phyloP scores from a whole-genome alignment of 371 early-diverging fungal genomes.

The Mucor sp. region DNA sequence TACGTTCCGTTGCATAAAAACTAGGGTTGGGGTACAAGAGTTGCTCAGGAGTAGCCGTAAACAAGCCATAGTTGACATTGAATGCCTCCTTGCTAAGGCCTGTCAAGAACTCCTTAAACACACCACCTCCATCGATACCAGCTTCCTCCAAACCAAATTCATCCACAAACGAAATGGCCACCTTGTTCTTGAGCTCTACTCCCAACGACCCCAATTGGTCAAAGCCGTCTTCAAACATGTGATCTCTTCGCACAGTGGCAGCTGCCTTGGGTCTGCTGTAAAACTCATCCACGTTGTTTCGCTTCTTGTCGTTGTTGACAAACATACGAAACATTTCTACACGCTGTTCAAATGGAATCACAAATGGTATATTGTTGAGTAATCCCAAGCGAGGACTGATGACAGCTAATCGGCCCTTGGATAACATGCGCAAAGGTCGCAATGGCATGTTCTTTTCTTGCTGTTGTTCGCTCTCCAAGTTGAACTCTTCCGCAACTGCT shows the following conservation, averaged over 20 bases:
- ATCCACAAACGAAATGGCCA: slow-evolving; percentile 86
- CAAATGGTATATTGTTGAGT: slow-evolving; percentile 85
- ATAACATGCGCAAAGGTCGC: slow-evolving; percentile 15
- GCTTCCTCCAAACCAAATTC: slow-evolving; percentile 86
- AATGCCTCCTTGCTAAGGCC: slow-evolving; percentile 83
- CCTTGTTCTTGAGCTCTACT: slow-evolving; percentile 65
- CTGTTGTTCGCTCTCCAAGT: slow-evolving; percentile 31
- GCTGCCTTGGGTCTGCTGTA: slow-evolving; percentile 25
- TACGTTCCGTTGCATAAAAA: slow-evolving; percentile 55
- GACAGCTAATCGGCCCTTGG: slow-evolving; percentile 43
- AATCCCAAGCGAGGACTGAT: slow-evolving; percentile 72
- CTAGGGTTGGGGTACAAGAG: slow-evolving; percentile 82
- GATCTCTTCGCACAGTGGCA: slow-evolving; percentile 67
- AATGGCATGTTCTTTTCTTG: slow-evolving; percentile 13
- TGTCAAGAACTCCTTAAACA: slow-evolving; percentile 82
- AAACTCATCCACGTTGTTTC: slow-evolving; percentile 27
- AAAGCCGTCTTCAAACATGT: slow-evolving; percentile 91
- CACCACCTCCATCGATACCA: slow-evolving; percentile 94
- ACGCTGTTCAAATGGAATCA: slow-evolving; percentile 87
- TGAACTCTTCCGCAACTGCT: slow-evolving; percentile 61
- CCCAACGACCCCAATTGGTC: slow-evolving; percentile 61
- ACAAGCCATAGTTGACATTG: slow-evolving; percentile 77
- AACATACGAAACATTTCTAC: slow-evolving; percentile 84
- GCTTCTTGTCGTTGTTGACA: slow-evolving; percentile 68
- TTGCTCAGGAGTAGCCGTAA: slow-evolving; percentile 74